A percentile compares a stretch with the other conserved stretches of the same genome.
phyloP scores from a whole-genome alignment of 1,284 basidiomycete genomes.

The Apiotrichum brassicae region DNA sequence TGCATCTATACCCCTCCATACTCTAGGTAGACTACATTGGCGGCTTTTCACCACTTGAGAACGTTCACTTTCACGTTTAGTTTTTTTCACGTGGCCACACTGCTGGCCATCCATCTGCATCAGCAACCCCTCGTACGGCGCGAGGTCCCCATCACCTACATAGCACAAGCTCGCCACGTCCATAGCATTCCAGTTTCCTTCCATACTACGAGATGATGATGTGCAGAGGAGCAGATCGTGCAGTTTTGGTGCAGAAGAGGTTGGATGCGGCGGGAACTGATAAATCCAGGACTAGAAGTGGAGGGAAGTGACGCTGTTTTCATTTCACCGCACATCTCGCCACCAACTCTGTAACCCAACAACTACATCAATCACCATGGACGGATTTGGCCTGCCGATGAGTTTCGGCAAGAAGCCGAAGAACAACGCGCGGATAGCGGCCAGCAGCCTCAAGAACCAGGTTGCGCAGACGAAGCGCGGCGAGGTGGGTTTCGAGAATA shows the following conservation, averaged over 20 bases:
- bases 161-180: constrained; percentile 8
- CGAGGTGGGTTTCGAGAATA: constrained; percentile 6
- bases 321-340: not conserved
- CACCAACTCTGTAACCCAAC: not conserved
- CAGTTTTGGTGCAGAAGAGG: not conserved
- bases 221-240: constrained; percentile 2
- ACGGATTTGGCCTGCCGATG: constrained; percentile 44
- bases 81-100: too few relatives aligned
- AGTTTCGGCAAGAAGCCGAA: constrained; percentile 48
- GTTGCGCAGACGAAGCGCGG: constrained; percentile 44
- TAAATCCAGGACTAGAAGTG: too few relatives aligned
- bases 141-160: constrained; percentile 9
- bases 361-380: constrained; percentile 27
- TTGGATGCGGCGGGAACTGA: too few relatives aligned
- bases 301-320: not conserved
- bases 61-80: not conserved
- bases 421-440: not conserved
- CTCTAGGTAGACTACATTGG: constrained; percentile 14
- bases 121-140: constrained; percentile 17
- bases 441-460: constrained; percentile 25
- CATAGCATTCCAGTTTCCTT: constrained; percentile 16
- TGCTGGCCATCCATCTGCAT: constrained; percentile 3
- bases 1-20: constrained; percentile 24
- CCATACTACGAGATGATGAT: constrained; percentile 5
- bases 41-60: not conserved